Evolutionary conservation across 139 green algal species (phyloP).

Genomic region (Chlorella ohadii): DNA sequence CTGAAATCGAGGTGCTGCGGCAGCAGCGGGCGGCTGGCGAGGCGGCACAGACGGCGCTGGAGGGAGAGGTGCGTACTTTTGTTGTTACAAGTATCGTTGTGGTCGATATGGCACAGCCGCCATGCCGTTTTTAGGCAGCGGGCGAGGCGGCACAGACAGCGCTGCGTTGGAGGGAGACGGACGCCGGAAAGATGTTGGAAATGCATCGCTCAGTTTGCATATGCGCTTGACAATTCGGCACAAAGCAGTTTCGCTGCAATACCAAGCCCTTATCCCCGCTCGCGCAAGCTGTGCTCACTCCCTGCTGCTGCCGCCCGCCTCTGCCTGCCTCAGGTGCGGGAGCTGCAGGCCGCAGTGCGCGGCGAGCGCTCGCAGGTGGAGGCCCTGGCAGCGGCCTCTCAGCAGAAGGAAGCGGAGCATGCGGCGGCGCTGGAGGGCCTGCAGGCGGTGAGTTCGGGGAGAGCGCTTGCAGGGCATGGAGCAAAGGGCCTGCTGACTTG

Average conservation of each 20-base stretch:
- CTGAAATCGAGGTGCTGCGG: conserved; percentile 33
- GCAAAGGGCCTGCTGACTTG: too few species aligned
- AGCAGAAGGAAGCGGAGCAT: conserved; percentile 47
- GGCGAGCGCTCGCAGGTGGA: conserved; percentile 30
- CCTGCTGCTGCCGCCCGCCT: not conserved
- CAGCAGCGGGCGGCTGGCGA: conserved; percentile 41
- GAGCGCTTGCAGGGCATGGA: too few species aligned
- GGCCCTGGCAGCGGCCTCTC: conserved; percentile 23
- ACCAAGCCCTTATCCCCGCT: too few species aligned
- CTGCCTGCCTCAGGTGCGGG: conserved; percentile 11
- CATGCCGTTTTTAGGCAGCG: too few species aligned
- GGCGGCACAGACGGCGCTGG: conserved; percentile 15
- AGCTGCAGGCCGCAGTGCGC: conserved; percentile 27
- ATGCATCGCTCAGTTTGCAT: too few species aligned
- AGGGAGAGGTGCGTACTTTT: conserved; percentile 46
- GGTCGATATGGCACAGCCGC: too few species aligned
- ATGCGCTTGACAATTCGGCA: too few species aligned
- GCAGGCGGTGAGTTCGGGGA: conserved; percentile 11
- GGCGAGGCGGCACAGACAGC: too few species aligned
- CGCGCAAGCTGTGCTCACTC: not conserved
- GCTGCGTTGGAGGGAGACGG: too few species aligned
- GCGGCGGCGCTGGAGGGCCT: conserved; percentile 51
- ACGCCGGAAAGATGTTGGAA: too few species aligned
- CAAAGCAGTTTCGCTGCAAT: too few species aligned
- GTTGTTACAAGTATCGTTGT: too few species aligned